Base-by-base conservation (phyloP, 352 stramenopile species). In the Phytophthora pisi region DNA sequence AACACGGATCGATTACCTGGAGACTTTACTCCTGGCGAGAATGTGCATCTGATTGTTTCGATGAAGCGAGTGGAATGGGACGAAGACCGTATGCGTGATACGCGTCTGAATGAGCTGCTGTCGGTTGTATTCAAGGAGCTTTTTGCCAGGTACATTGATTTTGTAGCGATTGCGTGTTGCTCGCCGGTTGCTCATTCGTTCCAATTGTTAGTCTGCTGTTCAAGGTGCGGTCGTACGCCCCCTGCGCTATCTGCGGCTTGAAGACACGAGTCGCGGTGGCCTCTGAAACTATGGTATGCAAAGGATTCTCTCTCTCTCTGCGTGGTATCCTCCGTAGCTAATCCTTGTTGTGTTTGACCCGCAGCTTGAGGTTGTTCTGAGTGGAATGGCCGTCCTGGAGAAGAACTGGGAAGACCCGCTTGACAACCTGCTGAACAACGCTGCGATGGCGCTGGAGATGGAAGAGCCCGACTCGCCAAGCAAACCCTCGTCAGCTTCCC, bases 41-140 rank as follows among this genome's bases (percentile, higher is more conserved):
- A 96, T 54, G 81, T 96, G 43, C 88, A 94, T 51, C 66, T 96
- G n/a, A 82, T 96, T 55, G 79, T 96, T 18, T 91, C 86, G 7
- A 94, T 94, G 84, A 96, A 94, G 60, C 78, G 86, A 47, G 88
- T 96, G 4, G 86, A 96, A 60, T 94, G 86, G 88, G 86, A 96
- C 59, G 88, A 94, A 80, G 83, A 92, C 28, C 80, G 86, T n/a
- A 94, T 92, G 82, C 81, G 88, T 5, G 86, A 96, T 62, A 96
- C 88, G 2, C 85, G 88, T 3, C 68, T 96, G 0, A 96, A 96
- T 34, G 86, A 94, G 52, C 68, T 94, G 10, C 76, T 96, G 2
- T 96, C 88, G 6, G 72, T 86, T 56, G 84, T 96, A 1, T 96
- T 96, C 61, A 94, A 94, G 61, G 86, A 94, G 49, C 66, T 96